Percentiles rank a stretch among this genome's conserved stretches.
Evolutionary conservation across 2,329 filamentous ascomycete genomes (phyloP).

Genomic region (Simplicillium sp.): DNA sequence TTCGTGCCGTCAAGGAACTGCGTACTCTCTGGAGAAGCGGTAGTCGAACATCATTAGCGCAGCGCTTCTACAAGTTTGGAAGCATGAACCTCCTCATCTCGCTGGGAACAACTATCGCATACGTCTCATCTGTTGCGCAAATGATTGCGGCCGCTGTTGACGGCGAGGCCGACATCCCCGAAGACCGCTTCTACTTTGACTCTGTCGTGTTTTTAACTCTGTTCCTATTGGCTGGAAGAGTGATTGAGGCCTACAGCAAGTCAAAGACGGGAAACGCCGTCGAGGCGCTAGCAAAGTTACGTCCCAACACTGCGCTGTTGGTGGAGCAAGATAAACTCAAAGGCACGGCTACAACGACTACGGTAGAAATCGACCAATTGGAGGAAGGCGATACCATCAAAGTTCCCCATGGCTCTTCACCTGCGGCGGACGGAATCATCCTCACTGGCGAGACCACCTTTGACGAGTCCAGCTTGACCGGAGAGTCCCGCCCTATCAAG

Average conservation of each 20-base stretch:
- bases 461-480: conserved; percentile 85
- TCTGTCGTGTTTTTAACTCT: conserved; percentile 87
- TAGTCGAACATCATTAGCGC: conserved; percentile 62
- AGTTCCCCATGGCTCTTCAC: conserved; percentile 70
- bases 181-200: conserved; percentile 70
- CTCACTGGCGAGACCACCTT: conserved; percentile 57
- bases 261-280: conserved; percentile 83
- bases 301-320: conserved; percentile 67
- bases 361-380: conserved; percentile 55
- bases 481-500: conserved; percentile 59
- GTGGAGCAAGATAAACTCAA: conserved; percentile 35
- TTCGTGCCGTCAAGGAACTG: conserved; percentile 69
- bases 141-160: conserved; percentile 55
- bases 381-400: conserved; percentile 67
- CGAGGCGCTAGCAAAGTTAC: conserved; percentile 65
- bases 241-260: conserved; percentile 85
- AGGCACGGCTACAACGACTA: conserved; percentile 25
- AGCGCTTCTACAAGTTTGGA: conserved; percentile 83
- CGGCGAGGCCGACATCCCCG: conserved; percentile 23
- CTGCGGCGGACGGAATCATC: conserved; percentile 71
- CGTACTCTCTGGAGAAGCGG: conserved; percentile 65
- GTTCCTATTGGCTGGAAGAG: conserved; percentile 67
- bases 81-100: conserved; percentile 96
- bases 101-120: conserved; percentile 79
- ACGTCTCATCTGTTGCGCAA: conserved; percentile 71